Evolutionary conservation across 2,329 filamentous ascomycete genomes (phyloP).

Genomic region (Trichoderma atroviride): DNA sequence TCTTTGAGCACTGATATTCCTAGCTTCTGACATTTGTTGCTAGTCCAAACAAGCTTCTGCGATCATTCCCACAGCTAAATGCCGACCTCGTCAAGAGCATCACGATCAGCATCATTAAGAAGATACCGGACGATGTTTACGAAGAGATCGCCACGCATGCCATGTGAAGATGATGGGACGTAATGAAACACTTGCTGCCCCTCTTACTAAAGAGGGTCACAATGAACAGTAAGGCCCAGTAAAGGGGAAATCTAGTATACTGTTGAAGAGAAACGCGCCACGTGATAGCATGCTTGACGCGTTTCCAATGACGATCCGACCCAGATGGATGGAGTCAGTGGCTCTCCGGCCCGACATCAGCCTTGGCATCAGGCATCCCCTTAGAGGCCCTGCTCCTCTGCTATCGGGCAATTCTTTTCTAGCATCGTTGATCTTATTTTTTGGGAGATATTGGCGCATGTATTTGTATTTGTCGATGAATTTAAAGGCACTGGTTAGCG

Average conservation of each 20-base stretch:
- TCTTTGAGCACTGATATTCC: neutral
- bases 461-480: neutral
- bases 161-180: slow-evolving; percentile 49
- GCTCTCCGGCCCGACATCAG: neutral
- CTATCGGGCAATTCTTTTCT: neutral
- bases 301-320: neutral
- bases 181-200: neutral
- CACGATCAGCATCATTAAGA: slow-evolving; percentile 82
- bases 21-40: slow-evolving; percentile 32
- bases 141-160: slow-evolving; percentile 88
- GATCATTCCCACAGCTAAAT: slow-evolving; percentile 82
- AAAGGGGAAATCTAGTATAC: neutral
- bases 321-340: neutral
- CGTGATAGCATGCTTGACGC: neutral
- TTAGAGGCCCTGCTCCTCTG: neutral
- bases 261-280: neutral
- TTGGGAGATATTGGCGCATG: neutral
- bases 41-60: slow-evolving; percentile 90
- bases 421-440: neutral
- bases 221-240: neutral
- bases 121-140: slow-evolving; percentile 89
- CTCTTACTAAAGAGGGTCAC: neutral
- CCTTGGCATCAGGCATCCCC: neutral
- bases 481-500: neutral
- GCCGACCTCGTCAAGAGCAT: slow-evolving; percentile 82